Conservation (phyloP, 768 basidiomycete genomes). For the Basidioascus undulatus region DNA sequence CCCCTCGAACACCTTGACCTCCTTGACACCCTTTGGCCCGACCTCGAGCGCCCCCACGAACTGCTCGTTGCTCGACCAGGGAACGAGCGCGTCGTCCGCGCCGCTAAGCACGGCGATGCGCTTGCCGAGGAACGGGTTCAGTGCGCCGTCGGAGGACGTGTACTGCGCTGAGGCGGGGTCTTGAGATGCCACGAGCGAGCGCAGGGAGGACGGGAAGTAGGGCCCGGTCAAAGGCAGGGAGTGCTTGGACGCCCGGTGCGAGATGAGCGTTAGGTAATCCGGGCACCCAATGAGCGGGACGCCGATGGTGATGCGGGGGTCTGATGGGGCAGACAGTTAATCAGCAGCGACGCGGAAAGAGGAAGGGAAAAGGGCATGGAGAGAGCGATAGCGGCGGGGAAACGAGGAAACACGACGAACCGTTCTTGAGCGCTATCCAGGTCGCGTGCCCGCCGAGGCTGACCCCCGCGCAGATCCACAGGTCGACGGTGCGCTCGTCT, state of each 20-base stretch:
- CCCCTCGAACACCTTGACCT: slow-evolving; percentile 29
- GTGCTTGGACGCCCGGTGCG: neutral
- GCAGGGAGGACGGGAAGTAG: slow-evolving; percentile 1
- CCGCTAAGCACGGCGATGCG: slow-evolving; percentile 48
- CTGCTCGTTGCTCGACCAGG: slow-evolving; percentile 30
- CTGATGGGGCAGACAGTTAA: slow-evolving; percentile 1
- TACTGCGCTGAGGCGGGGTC: neutral
- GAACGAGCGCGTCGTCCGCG: slow-evolving; percentile 37
- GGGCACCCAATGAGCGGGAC: slow-evolving; percentile 14
- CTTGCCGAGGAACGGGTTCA: slow-evolving; percentile 41
- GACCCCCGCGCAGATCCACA: slow-evolving; percentile 50
- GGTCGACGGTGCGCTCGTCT: slow-evolving; percentile 32
- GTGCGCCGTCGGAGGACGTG: too few relatives aligned
- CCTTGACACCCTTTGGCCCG: slow-evolving; percentile 30
- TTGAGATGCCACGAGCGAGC: slow-evolving; percentile 13
- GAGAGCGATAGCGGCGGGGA: neutral
- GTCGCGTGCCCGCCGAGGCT: slow-evolving; percentile 67
- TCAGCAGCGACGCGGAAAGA: neutral
- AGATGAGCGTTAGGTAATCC: slow-evolving; percentile 2
- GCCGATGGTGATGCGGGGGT: slow-evolving; percentile 10
- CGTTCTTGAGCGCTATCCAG: slow-evolving; percentile 40
- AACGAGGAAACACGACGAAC: slow-evolving; percentile 15
- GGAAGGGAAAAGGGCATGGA: neutral
- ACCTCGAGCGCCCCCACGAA: slow-evolving; percentile 36
- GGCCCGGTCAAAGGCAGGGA: neutral